A percentile compares a stretch with the other conserved stretches of the same genome.
Conservation (phyloP, 2,329 filamentous ascomycete species). For the Rhynchosporium graminicola region DNA sequence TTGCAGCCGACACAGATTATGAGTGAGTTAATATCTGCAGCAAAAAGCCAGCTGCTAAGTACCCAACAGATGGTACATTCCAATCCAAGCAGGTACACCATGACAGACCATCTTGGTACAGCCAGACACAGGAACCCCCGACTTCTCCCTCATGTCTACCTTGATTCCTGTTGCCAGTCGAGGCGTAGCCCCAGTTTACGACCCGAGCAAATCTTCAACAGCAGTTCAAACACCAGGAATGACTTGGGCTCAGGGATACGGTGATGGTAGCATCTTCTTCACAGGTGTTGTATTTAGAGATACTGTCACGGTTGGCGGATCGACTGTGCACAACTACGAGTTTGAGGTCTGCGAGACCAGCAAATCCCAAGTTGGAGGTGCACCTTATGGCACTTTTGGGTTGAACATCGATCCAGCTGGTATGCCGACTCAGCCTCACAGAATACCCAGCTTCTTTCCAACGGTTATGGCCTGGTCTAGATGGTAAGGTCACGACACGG, state of each 20-base stretch:
- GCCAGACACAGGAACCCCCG: background rate
- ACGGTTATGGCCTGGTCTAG: background rate
- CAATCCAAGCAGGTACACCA: background rate
- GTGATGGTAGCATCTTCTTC: background rate
- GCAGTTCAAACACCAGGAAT: background rate
- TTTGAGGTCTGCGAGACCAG: slow-evolving; percentile 1
- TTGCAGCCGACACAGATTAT: background rate
- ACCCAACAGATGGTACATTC: background rate
- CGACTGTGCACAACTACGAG: background rate
- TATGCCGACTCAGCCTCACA: background rate
- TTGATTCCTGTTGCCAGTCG: background rate
- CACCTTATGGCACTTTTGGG: background rate
- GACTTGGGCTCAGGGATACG: background rate
- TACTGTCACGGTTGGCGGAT: background rate
- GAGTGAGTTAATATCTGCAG: background rate
- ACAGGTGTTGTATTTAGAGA: background rate
- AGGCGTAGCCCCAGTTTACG: background rate
- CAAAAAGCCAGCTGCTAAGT: background rate
- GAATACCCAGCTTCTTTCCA: background rate
- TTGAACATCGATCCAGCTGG: background rate
- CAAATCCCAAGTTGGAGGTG: background rate
- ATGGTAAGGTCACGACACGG: too few species aligned
- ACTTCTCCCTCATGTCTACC: background rate
- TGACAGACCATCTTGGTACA: background rate
- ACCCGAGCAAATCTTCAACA: background rate